These are phyloP conservation scores for Raphidocelis subcapitata DNA, from an alignment of 139 green algal genomes.

Conservation along the genomic window DNA sequence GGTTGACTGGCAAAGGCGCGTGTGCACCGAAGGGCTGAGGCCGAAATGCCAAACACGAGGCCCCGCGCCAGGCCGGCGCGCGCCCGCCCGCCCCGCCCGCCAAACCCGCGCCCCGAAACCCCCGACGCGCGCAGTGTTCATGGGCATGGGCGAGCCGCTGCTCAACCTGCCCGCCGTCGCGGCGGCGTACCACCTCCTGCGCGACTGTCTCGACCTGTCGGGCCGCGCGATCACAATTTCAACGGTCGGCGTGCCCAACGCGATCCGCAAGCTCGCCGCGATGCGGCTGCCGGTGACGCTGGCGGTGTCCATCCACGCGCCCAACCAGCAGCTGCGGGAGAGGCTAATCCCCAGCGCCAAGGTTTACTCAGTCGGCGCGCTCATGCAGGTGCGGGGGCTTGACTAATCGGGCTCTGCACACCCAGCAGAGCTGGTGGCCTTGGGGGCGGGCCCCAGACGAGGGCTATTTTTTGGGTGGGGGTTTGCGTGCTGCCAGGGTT, in stretches of 20 bases:
- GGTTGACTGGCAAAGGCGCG: no score
- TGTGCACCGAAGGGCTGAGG: no score
- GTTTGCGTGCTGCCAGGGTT: no score
- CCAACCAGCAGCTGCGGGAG: slow-evolving; percentile 70
- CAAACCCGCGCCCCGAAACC: no score
- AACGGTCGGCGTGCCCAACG: slow-evolving; percentile 85
- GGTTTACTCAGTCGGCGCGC: slow-evolving; percentile 84
- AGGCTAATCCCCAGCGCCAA: slow-evolving; percentile 54
- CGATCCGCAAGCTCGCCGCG: slow-evolving; percentile 58
- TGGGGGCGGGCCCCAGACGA: not conserved
- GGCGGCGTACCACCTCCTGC: slow-evolving; percentile 66
- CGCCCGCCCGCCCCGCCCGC: no score
- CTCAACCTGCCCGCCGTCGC: slow-evolving; percentile 88
- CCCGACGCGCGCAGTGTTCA: slow-evolving; percentile 94
- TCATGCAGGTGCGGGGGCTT: slow-evolving; percentile 32
- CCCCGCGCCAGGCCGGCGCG: no score
- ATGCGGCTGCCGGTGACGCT: slow-evolving; percentile 68
- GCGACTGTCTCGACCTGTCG: slow-evolving; percentile 82
- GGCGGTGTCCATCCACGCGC: slow-evolving; percentile 84
- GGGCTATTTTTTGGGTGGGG: not conserved
- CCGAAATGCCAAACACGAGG: no score
- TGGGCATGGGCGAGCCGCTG: slow-evolving; percentile 80
- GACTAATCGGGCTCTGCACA: no score
- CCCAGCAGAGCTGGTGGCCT: no score
- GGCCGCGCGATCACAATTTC: slow-evolving; percentile 91